Evolutionary conservation across 1,139 yeast species (phyloP).

Genomic region (Pichia norvegensis): DNA sequence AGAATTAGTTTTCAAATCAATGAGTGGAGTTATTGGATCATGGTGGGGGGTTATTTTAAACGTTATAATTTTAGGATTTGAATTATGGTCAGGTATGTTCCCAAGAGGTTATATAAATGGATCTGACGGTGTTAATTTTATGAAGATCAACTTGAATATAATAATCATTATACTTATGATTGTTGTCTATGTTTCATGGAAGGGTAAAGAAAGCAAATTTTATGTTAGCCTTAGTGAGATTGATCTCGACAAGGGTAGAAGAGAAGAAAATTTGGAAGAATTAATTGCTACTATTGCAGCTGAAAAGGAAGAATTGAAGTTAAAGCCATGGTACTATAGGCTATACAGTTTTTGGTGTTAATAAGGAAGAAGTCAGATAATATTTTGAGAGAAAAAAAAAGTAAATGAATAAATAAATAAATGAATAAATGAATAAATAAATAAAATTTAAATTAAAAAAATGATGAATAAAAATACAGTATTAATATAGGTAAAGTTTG

Average conservation of each 20-base stretch:
- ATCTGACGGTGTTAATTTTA: slow-evolving; percentile 31
- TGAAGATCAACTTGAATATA: slow-evolving; percentile 48
- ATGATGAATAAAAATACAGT: too few species aligned
- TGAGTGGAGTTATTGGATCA: slow-evolving; percentile 63
- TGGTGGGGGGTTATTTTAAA: slow-evolving; percentile 52
- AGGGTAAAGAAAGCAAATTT: slow-evolving; percentile 26
- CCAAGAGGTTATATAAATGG: slow-evolving; percentile 31
- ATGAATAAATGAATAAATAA: too few species aligned
- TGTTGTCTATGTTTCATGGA: slow-evolving; percentile 38
- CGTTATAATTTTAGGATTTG: slow-evolving; percentile 56
- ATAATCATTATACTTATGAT: slow-evolving; percentile 40
- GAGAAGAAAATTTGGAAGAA: slow-evolving; percentile 51
- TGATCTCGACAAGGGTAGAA: slow-evolving; percentile 62
- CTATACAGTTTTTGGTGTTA: slow-evolving; percentile 44
- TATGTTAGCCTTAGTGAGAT: slow-evolving; percentile 31
- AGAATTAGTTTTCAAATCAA: slow-evolving; percentile 63
- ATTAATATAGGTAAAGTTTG: too few species aligned
- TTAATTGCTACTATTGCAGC: slow-evolving; percentile 41
- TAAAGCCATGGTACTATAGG: slow-evolving; percentile 44
- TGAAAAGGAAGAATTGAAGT: slow-evolving; percentile 42
- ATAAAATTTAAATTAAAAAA: too few species aligned
- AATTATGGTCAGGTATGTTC: slow-evolving; percentile 57
- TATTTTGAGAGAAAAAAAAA: too few species aligned
- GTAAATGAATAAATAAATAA: too few species aligned
- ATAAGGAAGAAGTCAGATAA: too few species aligned